Base-by-base conservation (phyloP, 495 filamentous ascomycete genomes). In the Amorphotheca resinae region DNA sequence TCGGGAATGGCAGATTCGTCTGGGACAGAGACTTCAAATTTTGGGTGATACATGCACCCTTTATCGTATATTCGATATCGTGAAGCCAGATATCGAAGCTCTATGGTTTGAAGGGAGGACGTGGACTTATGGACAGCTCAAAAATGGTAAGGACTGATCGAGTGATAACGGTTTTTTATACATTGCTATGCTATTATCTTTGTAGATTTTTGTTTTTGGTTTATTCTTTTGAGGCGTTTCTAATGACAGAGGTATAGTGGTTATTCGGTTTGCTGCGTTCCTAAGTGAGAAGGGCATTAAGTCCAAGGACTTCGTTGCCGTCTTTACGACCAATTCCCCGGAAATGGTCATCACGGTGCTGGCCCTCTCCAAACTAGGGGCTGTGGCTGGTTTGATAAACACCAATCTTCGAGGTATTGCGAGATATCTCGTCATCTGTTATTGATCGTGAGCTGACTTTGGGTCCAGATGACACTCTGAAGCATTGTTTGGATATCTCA, bases 21-120 rank as follows among this genome's bases (percentile, higher is more conserved):
- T 73, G 9, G 58, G 28, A 1, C 49, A 61, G 41, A 62, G 62
- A 9, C 65, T 71, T 34, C 54, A 50, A 8, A 49, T 60, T 21
- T 47, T 73, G 8, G 68, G 65, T 3, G 67, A 67, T 45, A 59
- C 60, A 8, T 45, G 58, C 9, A 70, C 66, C 0, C 48, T 68
- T 14, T 71, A 69, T 50, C 59, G 57, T 33, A 56, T 71, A 54
- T 61, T 73, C 4, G 55, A 64, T 38, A 54, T 56, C n/a, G 55
- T 63, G 0, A 49, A 61, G 21, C 62, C 59, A 3, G 42, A 51
- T 0, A 33, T 30, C 3, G 66, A 71, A 35, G 64, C 64, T 4
- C 46, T 73, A 14, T 73, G 69, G 69, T 72, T 72, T 55, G 69
- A 73, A 42, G 58, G 65, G 2, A 64, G 61, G 48, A 65, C 60